Evolutionary conservation across 257 asterid species (phyloP), one percentile per base, ranked within the genome.

Genomic region (Solanum acaule): DNA sequence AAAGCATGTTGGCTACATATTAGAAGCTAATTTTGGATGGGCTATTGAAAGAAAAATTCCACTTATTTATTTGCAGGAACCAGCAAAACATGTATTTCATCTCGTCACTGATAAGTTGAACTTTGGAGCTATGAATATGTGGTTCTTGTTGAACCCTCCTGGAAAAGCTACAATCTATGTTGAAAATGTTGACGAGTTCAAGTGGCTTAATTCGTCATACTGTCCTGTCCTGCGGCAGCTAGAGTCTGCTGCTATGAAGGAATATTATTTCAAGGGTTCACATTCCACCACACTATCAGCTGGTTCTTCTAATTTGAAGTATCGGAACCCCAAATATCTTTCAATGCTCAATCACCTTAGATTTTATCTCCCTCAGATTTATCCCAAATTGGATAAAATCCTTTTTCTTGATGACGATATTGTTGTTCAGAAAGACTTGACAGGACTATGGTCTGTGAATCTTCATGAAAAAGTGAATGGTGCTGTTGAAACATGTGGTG

Each of bases 121-220:
- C 92, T 97, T 96, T 91, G 99, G 98, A 44, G 99, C 99, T 33
- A 96, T 96, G 99, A 97, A 94, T 89, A 97, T 97, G 99, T 97
- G 99, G 99, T 97, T 97, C 93, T 94, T 97, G 86, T 91, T 97
- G 94, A 97, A 97, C 91, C 99, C 98, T 71, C 99, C 99, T 68
- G 98, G 99, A 75, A 95, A 94, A 94, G 99, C 98, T 88, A 94
- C 99, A 59, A 96, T 97, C 88, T 94, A 95, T 86, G 99, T 97
- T 25, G 99, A 97, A 92, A 97, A 97, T 89, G 98, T 96, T 18
- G 99, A 97, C 71, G 99, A 94, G 84, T 96, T 96, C 91, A 97
- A 93, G 95, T 96, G 99, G 99, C 98, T 97, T 85, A 97, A 96
- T 92, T 94, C 99, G 52, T 95, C 98, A 84, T 96, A 97, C 85